Percentiles rank a stretch among this genome's conserved stretches.
Evolutionary conservation across 805 yeast genomes (phyloP).

Genomic region (Nakazawaea ernobii): DNA sequence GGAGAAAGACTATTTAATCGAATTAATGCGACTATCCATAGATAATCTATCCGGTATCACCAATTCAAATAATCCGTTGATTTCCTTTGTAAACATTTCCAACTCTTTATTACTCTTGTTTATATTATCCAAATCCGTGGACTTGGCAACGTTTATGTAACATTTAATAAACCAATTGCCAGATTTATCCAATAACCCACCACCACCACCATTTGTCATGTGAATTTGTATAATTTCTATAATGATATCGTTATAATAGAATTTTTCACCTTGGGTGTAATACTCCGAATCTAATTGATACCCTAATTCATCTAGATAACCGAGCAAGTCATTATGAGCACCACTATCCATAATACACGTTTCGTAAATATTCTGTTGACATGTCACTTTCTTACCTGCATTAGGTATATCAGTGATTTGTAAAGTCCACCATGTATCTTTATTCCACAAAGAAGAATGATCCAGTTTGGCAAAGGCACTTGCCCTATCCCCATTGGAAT

Average conservation of each 20-base stretch:
- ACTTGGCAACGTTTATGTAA: slow-evolving; percentile 61
- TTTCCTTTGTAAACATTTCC: slow-evolving; percentile 53
- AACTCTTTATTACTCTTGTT: slow-evolving; percentile 61
- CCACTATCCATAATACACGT: slow-evolving; percentile 42
- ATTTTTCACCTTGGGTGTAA: slow-evolving; percentile 56
- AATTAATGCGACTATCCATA: slow-evolving; percentile 70
- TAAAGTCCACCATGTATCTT: slow-evolving; percentile 47
- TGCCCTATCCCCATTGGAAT: too few relatives aligned
- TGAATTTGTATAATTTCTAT: slow-evolving; percentile 52
- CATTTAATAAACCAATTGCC: slow-evolving; percentile 56
- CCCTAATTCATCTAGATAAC: slow-evolving; percentile 58
- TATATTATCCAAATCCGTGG: slow-evolving; percentile 71
- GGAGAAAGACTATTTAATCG: slow-evolving; percentile 15
- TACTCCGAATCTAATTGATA: slow-evolving; percentile 59
- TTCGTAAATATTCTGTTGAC: slow-evolving; percentile 64
- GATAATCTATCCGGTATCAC: slow-evolving; percentile 70
- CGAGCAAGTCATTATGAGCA: slow-evolving; percentile 32
- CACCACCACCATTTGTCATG: slow-evolving; percentile 24
- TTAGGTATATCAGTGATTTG: slow-evolving; percentile 70
- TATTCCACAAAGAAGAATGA: slow-evolving; percentile 14
- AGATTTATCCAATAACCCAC: slow-evolving; percentile 38
- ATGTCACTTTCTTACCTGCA: slow-evolving; percentile 61
- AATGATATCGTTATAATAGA: slow-evolving; percentile 54
- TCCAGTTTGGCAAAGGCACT: slow-evolving; percentile 13
- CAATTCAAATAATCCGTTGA: slow-evolving; percentile 63